Evolutionary conservation across 495 filamentous ascomycete genomes (phyloP).

Genomic region (Penicillium manginii): DNA sequence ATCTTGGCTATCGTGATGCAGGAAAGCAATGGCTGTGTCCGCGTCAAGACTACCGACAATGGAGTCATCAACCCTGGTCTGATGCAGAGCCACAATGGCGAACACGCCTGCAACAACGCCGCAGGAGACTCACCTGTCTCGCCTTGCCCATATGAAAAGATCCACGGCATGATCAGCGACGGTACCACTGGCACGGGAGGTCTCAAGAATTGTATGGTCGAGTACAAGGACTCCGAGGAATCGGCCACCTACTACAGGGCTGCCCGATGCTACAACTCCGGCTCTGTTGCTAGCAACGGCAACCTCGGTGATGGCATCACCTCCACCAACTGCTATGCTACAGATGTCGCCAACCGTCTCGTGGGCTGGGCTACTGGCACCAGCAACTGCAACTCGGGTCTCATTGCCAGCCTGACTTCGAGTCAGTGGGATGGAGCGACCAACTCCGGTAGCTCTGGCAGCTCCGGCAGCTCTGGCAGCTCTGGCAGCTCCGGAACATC

Average conservation of each 20-base stretch:
- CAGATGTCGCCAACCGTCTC: conserved; percentile 61
- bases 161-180: conserved; percentile 54
- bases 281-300: conserved; percentile 44
- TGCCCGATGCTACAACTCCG: conserved; percentile 62
- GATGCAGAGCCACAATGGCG: conserved; percentile 58
- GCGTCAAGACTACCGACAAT: conserved; percentile 50
- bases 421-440: conserved; percentile 11
- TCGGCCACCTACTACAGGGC: conserved; percentile 51
- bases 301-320: conserved; percentile 51
- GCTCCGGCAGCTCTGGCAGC: conserved; percentile 14
- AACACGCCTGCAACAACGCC: conserved; percentile 47
- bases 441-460: conserved; percentile 18
- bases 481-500: conserved; percentile 7
- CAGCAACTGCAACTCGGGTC: conserved; percentile 22
- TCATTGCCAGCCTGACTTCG: conserved; percentile 16
- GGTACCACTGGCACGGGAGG: conserved; percentile 51
- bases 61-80: conserved; percentile 56
- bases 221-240: conserved; percentile 30
- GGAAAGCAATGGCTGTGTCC: conserved; percentile 62
- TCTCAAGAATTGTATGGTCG: conserved; percentile 38
- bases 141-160: conserved; percentile 50
- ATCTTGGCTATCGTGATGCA: conserved; percentile 63
- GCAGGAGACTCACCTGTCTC: conserved; percentile 38
- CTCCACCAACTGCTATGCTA: conserved; percentile 60
- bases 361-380: conserved; percentile 48